These are phyloP conservation scores for Pythium scleroteichum DNA, from an alignment of 352 stramenopile genomes.

Conservation along the genomic window DNA sequence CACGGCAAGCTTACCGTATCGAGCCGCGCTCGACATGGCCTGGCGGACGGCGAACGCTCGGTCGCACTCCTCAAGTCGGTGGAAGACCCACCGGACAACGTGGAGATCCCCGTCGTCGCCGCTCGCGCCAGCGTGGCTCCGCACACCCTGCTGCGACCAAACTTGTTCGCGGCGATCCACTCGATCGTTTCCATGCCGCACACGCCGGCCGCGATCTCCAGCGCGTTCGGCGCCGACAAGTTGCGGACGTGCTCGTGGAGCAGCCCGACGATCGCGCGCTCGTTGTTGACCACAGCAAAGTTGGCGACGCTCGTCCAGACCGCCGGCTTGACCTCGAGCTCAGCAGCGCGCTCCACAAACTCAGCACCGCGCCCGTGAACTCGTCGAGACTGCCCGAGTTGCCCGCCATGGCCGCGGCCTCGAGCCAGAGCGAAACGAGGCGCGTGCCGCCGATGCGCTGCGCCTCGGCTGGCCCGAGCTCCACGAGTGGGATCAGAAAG, in stretches of 20 bases:
- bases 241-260: background rate
- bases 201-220: background rate
- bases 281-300: background rate
- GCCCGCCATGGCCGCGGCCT: background rate
- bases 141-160: background rate
- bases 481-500: constrained; percentile 6
- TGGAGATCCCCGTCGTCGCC: background rate
- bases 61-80: background rate
- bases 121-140: background rate
- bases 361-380: background rate
- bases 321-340: background rate
- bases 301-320: constrained; percentile 11
- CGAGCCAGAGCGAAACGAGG: constrained; percentile 11
- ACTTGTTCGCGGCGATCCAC: background rate
- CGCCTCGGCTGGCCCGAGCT: background rate
- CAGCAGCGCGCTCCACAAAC: constrained; percentile 5
- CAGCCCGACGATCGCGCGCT: background rate
- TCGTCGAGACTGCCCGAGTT: background rate
- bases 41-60: background rate
- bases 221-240: background rate
- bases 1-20: background rate
- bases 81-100: background rate
- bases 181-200: background rate
- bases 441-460: background rate
- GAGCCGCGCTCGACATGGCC: constrained; percentile 1